Conservation (phyloP, 1,284 basidiomycete species). For the Fomitiporia mediterranea region DNA sequence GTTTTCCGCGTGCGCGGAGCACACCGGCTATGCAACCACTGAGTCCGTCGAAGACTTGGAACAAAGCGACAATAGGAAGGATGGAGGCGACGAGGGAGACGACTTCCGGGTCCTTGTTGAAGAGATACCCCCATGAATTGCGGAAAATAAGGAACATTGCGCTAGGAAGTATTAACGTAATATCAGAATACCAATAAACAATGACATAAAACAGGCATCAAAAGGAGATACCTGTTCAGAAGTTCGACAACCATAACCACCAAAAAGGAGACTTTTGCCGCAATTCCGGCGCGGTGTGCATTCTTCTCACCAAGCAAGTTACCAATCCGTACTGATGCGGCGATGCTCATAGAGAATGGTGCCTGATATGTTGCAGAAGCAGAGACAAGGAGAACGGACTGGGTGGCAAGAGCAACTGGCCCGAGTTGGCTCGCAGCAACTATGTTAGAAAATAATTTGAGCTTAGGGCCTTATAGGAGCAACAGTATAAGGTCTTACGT, state of each 20-base stretch:
- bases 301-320: slow-evolving; percentile 77
- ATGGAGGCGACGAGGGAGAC: slow-evolving; percentile 55
- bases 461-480: slow-evolving; percentile 42
- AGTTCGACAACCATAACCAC: slow-evolving; percentile 47
- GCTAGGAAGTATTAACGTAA: slow-evolving; percentile 33
- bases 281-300: slow-evolving; percentile 59
- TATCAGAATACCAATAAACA: not conserved
- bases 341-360: slow-evolving; percentile 77
- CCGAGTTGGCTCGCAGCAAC: slow-evolving; percentile 39
- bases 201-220: not conserved
- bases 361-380: slow-evolving; percentile 81
- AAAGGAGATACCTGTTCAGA: slow-evolving; percentile 51
- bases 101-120: slow-evolving; percentile 67
- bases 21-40: slow-evolving; percentile 71
- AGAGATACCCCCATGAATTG: slow-evolving; percentile 73
- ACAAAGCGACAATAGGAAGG: slow-evolving; percentile 76
- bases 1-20: slow-evolving; percentile 58
- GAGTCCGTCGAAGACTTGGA: slow-evolving; percentile 70
- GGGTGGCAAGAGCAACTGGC: slow-evolving; percentile 60
- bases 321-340: slow-evolving; percentile 83
- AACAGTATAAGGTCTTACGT: slow-evolving; percentile 33
- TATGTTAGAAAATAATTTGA: slow-evolving; percentile 21
- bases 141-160: slow-evolving; percentile 70
- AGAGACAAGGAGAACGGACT: slow-evolving; percentile 71
- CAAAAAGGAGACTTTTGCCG: slow-evolving; percentile 58